Evolutionary conservation across 176 grass and related monocot genomes (phyloP).

Genomic region (Saccharum officinarum): DNA sequence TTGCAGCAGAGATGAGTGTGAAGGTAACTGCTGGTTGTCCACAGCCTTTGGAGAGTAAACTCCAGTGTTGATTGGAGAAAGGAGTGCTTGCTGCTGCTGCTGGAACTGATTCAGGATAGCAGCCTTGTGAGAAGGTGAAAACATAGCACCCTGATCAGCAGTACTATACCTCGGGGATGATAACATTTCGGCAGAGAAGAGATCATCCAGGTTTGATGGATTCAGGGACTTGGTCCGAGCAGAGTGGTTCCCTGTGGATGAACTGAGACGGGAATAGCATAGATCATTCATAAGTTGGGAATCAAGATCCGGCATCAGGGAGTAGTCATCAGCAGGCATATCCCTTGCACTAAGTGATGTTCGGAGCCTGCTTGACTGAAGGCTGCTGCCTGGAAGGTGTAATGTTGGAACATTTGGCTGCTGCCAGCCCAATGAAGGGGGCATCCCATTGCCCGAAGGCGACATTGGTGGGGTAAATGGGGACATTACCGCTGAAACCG

Average conservation of each 20-base stretch:
- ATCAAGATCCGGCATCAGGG: slow-evolving; percentile 57
- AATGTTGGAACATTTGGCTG: slow-evolving; percentile 64
- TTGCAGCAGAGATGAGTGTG: slow-evolving; percentile 65
- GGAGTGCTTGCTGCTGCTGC: slow-evolving; percentile 79
- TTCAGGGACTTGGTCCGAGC: slow-evolving; percentile 53
- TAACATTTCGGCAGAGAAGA: slow-evolving; percentile 78
- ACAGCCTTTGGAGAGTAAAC: slow-evolving; percentile 58
- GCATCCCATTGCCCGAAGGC: slow-evolving; percentile 63
- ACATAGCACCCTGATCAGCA: slow-evolving; percentile 63
- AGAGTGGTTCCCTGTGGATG: slow-evolving; percentile 42
- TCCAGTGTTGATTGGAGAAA: slow-evolving; percentile 77
- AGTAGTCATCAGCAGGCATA: slow-evolving; percentile 60
- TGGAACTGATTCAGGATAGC: slow-evolving; percentile 81
- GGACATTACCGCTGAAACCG: slow-evolving; percentile 49
- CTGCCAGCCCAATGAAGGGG: slow-evolving; percentile 53
- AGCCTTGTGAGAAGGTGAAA: slow-evolving; percentile 76
- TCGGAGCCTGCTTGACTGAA: slow-evolving; percentile 79
- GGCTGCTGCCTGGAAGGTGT: slow-evolving; percentile 68
- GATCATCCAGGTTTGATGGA: slow-evolving; percentile 71
- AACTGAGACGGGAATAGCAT: slow-evolving; percentile 50
- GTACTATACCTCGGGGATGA: slow-evolving; percentile 65
- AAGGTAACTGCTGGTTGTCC: slow-evolving; percentile 64
- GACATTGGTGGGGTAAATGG: slow-evolving; percentile 67
- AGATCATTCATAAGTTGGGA: slow-evolving; percentile 52
- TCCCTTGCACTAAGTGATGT: slow-evolving; percentile 75